phyloP scores from a whole-genome alignment of 2,329 filamentous ascomycete species.

The Stagonosporopsis chrysanthemi region DNA sequence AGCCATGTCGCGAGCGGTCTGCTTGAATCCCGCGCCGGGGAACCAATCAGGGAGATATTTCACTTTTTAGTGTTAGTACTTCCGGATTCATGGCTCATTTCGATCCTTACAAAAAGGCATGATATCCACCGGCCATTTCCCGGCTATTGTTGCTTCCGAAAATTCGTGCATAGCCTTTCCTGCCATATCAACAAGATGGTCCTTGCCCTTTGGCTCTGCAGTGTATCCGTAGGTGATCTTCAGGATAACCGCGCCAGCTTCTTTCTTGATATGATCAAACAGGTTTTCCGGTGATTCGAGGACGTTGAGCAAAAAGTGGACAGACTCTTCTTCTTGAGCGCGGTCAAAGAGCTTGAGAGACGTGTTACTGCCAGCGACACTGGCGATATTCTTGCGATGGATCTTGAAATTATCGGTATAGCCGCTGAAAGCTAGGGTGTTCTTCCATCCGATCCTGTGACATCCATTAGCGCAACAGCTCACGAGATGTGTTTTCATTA shows the following conservation, averaged over 20 bases:
- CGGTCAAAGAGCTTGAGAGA: constrained; percentile 36
- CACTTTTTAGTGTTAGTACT: constrained; percentile 27
- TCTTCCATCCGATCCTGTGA: constrained; percentile 38
- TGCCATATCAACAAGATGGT: constrained; percentile 56
- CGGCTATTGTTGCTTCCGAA: constrained; percentile 50
- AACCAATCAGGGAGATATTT: constrained; percentile 56
- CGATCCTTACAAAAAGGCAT: constrained; percentile 51
- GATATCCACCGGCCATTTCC: constrained; percentile 57
- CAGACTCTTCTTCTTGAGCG: constrained; percentile 39
- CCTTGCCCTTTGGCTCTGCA: constrained; percentile 49
- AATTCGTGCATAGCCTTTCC: constrained; percentile 54
- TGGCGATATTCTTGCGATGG: constrained; percentile 38
- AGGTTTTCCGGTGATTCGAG: constrained; percentile 31
- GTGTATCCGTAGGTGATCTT: constrained; percentile 54
- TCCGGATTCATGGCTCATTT: background rate
- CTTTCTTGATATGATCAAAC: constrained; percentile 39
- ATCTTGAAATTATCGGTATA: constrained; percentile 34
- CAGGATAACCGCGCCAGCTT: constrained; percentile 39
- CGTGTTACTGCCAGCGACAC: constrained; percentile 32
- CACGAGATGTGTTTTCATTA: background rate
- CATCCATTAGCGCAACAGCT: background rate
- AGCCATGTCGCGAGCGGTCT: constrained; percentile 50
- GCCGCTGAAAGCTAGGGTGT: constrained; percentile 29
- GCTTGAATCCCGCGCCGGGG: constrained; percentile 57
- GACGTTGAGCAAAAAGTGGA: constrained; percentile 37